These are phyloP conservation scores for Phytophthora aleatoria DNA, from an alignment of 352 stramenopile species.

Conservation along the genomic window DNA sequence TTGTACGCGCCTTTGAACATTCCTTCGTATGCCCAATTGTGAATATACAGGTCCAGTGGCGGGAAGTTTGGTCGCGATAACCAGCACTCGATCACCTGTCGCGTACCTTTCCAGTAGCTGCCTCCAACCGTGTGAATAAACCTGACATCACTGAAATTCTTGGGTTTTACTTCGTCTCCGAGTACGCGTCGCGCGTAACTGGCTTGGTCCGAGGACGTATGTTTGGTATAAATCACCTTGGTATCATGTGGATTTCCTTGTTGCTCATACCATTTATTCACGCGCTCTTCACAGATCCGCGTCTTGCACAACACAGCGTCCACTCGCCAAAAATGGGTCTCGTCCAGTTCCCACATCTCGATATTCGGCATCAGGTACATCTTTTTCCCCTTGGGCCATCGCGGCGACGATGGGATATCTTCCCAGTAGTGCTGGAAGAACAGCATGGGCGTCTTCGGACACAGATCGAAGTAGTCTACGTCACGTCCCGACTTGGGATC, in stretches of 20 bases:
- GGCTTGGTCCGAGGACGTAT: conserved; percentile 57
- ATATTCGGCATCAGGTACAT: conserved; percentile 54
- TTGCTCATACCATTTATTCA: conserved; percentile 58
- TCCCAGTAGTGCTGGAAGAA: conserved; percentile 63
- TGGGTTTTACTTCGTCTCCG: conserved; percentile 28
- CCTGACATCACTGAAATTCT: conserved; percentile 44
- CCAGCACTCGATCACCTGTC: conserved; percentile 64
- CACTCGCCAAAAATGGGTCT: conserved; percentile 43
- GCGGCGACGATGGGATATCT: conserved; percentile 27
- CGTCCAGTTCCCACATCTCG: conserved; percentile 56
- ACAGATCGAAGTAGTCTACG: conserved; percentile 57
- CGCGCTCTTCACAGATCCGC: conserved; percentile 41
- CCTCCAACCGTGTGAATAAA: conserved; percentile 46
- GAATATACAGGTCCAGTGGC: conserved; percentile 54
- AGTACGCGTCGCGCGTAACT: conserved; percentile 37
- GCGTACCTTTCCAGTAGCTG: conserved; percentile 58
- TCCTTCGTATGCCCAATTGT: conserved; percentile 43
- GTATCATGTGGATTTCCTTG: conserved; percentile 53
- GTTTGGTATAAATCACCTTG: conserved; percentile 62
- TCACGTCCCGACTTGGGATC: conserved; percentile 27
- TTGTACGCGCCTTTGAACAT: conserved; percentile 41
- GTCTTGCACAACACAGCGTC: conserved; percentile 58
- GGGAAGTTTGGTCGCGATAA: conserved; percentile 50
- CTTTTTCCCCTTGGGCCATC: conserved; percentile 44
- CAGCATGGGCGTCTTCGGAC: conserved; percentile 42